Evolutionary conservation across 768 basidiomycete genomes (phyloP).

Genomic region (Termitomyces eurrhizus): DNA sequence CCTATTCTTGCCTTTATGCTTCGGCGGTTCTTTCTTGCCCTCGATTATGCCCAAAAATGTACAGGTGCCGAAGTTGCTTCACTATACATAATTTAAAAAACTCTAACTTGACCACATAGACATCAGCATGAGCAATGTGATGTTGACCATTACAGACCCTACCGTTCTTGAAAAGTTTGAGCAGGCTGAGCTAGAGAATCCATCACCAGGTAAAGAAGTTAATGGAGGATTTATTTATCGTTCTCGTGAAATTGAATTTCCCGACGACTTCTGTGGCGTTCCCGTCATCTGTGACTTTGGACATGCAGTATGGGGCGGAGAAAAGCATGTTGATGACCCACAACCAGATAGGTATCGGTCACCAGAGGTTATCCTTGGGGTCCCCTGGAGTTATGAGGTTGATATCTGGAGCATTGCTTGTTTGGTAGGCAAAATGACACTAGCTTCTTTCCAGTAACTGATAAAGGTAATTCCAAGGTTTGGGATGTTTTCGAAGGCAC

Average conservation of each 20-base stretch:
- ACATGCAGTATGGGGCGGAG: constrained; percentile 12
- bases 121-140: not conserved
- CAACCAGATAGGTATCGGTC: constrained; percentile 25
- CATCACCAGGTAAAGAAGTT: constrained; percentile 13
- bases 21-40: not conserved
- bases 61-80: not conserved
- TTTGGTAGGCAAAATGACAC: constrained; percentile 16
- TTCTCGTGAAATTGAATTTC: constrained; percentile 6
- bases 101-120: not conserved
- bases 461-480: not conserved
- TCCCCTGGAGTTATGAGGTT: constrained; percentile 22
- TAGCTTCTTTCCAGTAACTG: not conserved
- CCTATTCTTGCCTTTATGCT: not conserved
- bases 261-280: not conserved
- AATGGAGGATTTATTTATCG: constrained; percentile 14
- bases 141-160: not conserved
- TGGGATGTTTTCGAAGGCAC: constrained; percentile 8
- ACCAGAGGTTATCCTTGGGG: constrained; percentile 24
- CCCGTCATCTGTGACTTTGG: constrained; percentile 22
- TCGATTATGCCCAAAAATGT: not conserved
- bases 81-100: not conserved
- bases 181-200: constrained; percentile 9
- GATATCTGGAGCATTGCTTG: constrained; percentile 30
- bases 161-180: constrained; percentile 8
- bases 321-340: constrained; percentile 9